These are phyloP conservation scores for Aspergillus caelatus DNA, from an alignment of 2,329 filamentous ascomycete species.

Conservation along the genomic window DNA sequence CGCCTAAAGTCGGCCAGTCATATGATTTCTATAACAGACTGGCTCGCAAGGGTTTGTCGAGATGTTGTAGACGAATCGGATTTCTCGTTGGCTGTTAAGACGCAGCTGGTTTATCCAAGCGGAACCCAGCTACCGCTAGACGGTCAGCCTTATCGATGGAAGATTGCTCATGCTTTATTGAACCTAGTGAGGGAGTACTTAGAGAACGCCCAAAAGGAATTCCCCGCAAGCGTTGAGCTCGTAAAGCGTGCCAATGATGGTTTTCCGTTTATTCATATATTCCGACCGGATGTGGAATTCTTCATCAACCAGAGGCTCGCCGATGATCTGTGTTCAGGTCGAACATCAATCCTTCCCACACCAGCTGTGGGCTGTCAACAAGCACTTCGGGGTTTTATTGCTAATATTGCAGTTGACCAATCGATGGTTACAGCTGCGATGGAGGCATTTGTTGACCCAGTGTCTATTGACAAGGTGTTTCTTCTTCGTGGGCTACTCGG, in stretches of 20 bases:
- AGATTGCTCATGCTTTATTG: conserved; percentile 46
- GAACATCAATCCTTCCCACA: conserved; percentile 31
- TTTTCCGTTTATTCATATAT: conserved; percentile 62
- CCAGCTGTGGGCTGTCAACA: conserved; percentile 14
- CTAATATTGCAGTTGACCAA: conserved; percentile 16
- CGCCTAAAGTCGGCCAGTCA: conserved; percentile 42
- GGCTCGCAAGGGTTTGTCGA: conserved; percentile 53
- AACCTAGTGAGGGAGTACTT: conserved; percentile 42
- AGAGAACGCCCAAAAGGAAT: conserved; percentile 38
- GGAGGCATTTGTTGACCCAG: conserved; percentile 31
- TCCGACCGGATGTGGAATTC: conserved; percentile 53
- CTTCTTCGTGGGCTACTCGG: conserved; percentile 66
- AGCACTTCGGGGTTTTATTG: conserved; percentile 39
- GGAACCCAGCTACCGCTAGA: conserved; percentile 55
- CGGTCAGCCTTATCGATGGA: conserved; percentile 58
- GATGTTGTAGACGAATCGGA: conserved; percentile 70
- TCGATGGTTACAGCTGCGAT: conserved; percentile 17
- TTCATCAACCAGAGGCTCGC: conserved; percentile 46
- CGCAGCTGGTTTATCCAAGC: conserved; percentile 61
- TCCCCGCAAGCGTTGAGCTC: conserved; percentile 55
- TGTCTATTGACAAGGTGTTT: conserved; percentile 45
- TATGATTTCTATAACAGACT: conserved; percentile 57
- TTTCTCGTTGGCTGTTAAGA: conserved; percentile 56
- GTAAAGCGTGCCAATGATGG: conserved; percentile 40
- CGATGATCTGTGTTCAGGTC: conserved; percentile 42